Evolutionary conservation across 139 green algal species (phyloP), one percentile per base, ranked within the genome.

Genomic region (Picochlorum sp.): DNA sequence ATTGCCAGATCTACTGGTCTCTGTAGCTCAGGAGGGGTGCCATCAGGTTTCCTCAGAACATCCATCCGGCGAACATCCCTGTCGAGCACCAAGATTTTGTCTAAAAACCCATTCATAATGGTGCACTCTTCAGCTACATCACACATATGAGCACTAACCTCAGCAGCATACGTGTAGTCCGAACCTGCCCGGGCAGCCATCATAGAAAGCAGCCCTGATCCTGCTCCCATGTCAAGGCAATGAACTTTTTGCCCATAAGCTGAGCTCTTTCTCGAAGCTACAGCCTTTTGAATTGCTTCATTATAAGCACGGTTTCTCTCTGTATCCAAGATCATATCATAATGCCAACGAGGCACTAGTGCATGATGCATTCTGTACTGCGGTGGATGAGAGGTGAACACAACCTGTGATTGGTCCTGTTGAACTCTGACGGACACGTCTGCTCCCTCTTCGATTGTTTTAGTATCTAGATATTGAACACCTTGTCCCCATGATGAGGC

Each of bases 241-340:
- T 23, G 20, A 20, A 66, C 18, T 21, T n/a, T 20, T 1, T 24
- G n/a, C 15, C 24, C 57, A 18, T 23, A 28, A 2, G 16, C 23
- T 14, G 15, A 16, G 10, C 15, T 23, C 14, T 57, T 56, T 11
- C n/a, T 41, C 11, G 13, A 18, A 10, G 37, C 37, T 0, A 66
- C 37, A 18, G 60, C 60, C 14, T 20, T 44, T 15, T 45, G 10
- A 45, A 93, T 86, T 38, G 86, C 86, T 1, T 23, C n/a, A 6
- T 87, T 72, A 54, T 92, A 95, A 7, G 74, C 73, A 0, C 41
- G 56, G 66, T 92, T 95, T 31, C 87, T 69, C 24, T 70, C 50
- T 4, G 64, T 16, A 71, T 95, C 87, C 55, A 71, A 64, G 14
- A 95, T 64, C 86, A 94, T 94, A 67, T 92, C 83, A 61, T 86